Percentiles rank a stretch among this genome's conserved stretches.
Evolutionary conservation across 768 basidiomycete genomes (phyloP).

Genomic region (Roridomyces roridus): DNA sequence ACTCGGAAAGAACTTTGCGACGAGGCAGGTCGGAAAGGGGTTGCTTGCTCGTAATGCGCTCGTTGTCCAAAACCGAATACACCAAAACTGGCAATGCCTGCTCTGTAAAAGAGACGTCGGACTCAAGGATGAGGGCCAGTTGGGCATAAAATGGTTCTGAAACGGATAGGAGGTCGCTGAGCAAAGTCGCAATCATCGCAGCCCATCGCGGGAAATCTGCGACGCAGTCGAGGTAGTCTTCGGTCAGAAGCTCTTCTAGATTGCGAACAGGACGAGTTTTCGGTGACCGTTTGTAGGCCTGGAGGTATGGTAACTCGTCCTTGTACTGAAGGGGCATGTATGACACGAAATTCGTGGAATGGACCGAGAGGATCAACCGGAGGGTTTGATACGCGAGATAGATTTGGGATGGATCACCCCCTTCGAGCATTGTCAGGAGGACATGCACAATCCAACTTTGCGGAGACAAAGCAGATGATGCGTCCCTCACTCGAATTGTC

Average conservation of each 20-base stretch:
- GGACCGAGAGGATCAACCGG: conserved; percentile 57
- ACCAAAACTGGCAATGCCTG: conserved; percentile 78
- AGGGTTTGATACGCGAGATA: conserved; percentile 70
- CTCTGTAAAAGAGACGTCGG: conserved; percentile 64
- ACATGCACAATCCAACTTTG: conserved; percentile 58
- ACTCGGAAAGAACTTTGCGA: conserved; percentile 50
- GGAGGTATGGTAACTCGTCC: conserved; percentile 55
- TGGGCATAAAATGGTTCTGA: conserved; percentile 72
- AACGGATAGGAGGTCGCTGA: conserved; percentile 63
- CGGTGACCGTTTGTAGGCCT: conserved; percentile 46
- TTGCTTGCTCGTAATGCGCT: conserved; percentile 23
- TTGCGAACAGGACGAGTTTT: conserved; percentile 36
- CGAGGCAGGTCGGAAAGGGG: conserved; percentile 31
- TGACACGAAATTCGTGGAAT: conserved; percentile 36
- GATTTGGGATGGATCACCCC: conserved; percentile 52
- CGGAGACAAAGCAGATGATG: conserved; percentile 41
- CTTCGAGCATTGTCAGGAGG: conserved; percentile 65
- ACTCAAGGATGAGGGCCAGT: conserved; percentile 61
- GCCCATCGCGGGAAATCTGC: conserved; percentile 70
- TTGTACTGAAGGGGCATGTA: conserved; percentile 47
- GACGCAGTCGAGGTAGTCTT: conserved; percentile 44
- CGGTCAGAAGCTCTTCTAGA: conserved; percentile 45
- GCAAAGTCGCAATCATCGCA: conserved; percentile 55
- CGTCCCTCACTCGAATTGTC: conserved; percentile 47
- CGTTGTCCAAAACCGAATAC: conserved; percentile 61